Evolutionary conservation across 2,329 filamentous ascomycete species (phyloP).

Genomic region (Neophaeococcomyces mojaviensis): DNA sequence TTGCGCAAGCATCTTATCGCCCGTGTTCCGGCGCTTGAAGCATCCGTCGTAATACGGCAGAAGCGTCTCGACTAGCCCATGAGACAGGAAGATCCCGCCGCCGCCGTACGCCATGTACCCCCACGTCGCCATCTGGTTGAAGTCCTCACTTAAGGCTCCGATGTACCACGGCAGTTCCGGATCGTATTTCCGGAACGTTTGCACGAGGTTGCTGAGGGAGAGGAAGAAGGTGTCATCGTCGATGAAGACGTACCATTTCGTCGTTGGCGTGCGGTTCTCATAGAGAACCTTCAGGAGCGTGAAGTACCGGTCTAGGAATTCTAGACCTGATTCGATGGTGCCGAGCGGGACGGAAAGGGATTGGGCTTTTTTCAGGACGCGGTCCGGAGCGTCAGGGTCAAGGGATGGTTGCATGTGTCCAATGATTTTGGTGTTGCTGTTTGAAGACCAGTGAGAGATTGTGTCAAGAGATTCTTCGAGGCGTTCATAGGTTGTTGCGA

Average conservation of each 20-base stretch:
- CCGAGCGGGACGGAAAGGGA: slow-evolving; percentile 37
- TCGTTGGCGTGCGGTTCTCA: slow-evolving; percentile 26
- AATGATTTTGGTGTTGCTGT: slow-evolving; percentile 46
- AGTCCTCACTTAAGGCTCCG: slow-evolving; percentile 52
- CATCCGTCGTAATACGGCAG: slow-evolving; percentile 44
- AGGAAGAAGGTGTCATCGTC: slow-evolving; percentile 61
- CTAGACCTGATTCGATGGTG: slow-evolving; percentile 28
- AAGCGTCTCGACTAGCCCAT: slow-evolving; percentile 44
- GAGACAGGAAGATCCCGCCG: slow-evolving; percentile 52
- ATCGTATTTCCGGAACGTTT: slow-evolving; percentile 40
- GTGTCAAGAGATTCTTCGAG: slow-evolving; percentile 44
- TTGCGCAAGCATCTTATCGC: slow-evolving; percentile 51
- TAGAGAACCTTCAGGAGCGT: slow-evolving; percentile 47
- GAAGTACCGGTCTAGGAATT: slow-evolving; percentile 48
- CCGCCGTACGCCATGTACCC: slow-evolving; percentile 57
- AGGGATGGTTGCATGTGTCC: slow-evolving; percentile 41
- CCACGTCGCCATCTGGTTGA: slow-evolving; percentile 44
- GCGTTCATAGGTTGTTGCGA: slow-evolving; percentile 47
- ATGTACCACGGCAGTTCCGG: slow-evolving; percentile 46
- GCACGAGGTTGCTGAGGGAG: slow-evolving; percentile 44
- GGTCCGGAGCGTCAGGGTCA: slow-evolving; percentile 25
- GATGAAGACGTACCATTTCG: slow-evolving; percentile 50
- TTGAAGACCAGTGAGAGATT: slow-evolving; percentile 51
- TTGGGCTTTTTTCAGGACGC: slow-evolving; percentile 29
- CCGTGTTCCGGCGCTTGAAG: slow-evolving; percentile 38